These are phyloP conservation scores for Malus sieversii DNA, from an alignment of 306 rosid species.

Conservation along the genomic window DNA sequence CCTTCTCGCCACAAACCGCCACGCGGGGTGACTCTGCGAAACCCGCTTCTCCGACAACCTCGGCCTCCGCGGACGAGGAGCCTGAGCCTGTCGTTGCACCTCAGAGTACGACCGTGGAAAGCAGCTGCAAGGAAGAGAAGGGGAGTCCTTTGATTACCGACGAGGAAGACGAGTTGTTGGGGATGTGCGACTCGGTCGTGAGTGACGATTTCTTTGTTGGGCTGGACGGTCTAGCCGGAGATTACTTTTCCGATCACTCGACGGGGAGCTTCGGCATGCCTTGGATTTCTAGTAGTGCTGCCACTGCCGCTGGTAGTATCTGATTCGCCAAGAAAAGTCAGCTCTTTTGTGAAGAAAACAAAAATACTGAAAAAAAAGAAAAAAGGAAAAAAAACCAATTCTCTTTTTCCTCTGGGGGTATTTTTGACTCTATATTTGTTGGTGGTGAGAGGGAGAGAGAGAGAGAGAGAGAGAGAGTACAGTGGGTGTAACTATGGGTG, in stretches of 20 bases:
- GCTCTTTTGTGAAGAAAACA: neutral
- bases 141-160: constrained; percentile 50
- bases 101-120: constrained; percentile 38
- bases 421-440: neutral
- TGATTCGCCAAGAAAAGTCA: constrained; percentile 22
- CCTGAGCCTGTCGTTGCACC: constrained; percentile 18
- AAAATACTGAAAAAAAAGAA: neutral
- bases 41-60: constrained; percentile 35
- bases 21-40: constrained; percentile 24
- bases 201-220: constrained; percentile 74
- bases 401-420: neutral
- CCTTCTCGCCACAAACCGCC: constrained; percentile 18
- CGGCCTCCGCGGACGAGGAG: constrained; percentile 47
- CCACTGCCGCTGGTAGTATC: constrained; percentile 55
- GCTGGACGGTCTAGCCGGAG: constrained; percentile 65
- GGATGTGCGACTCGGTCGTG: constrained; percentile 46
- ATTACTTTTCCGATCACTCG: constrained; percentile 47
- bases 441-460: too few species aligned
- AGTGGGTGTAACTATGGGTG: constrained; percentile 11
- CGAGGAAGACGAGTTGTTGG: constrained; percentile 66
- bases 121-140: constrained; percentile 56
- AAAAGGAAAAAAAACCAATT: neutral
- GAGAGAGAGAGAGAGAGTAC: neutral
- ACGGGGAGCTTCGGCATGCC: constrained; percentile 38
- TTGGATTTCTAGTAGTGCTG: constrained; percentile 54